Percentiles rank a stretch among this genome's conserved stretches.
phyloP scores from a whole-genome alignment of 495 filamentous ascomycete genomes.

The Pseudevernia furfuracea region DNA sequence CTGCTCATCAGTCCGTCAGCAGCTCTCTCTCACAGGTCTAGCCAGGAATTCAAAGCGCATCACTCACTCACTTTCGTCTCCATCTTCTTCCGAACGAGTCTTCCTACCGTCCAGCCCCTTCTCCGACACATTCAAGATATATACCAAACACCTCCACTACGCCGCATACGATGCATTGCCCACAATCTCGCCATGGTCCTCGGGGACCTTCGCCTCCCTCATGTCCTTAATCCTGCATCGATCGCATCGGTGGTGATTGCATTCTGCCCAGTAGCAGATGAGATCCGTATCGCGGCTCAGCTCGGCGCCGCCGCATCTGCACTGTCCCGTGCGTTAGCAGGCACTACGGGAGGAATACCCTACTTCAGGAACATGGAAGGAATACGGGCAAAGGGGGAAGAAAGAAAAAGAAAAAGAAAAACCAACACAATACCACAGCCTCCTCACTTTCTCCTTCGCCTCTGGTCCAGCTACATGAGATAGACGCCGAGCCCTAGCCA shows the following conservation, averaged over 20 bases:
- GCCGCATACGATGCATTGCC: not conserved
- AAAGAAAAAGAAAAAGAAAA: too few species aligned
- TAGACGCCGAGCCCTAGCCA: not conserved
- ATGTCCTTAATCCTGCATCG: not conserved
- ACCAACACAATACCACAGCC: not conserved
- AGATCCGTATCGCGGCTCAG: constrained; percentile 3
- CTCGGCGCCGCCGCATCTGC: not conserved
- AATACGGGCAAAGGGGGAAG: not conserved
- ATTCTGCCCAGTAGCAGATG: not conserved
- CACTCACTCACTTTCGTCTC: too few species aligned
- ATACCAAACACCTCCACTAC: not conserved
- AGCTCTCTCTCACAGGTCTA: too few species aligned
- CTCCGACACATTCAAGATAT: not conserved
- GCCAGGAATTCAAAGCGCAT: too few species aligned
- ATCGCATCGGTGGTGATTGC: not conserved
- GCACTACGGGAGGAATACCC: not conserved
- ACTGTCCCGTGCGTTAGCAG: not conserved
- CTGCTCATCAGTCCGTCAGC: too few species aligned
- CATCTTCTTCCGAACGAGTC: not conserved
- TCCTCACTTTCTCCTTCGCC: not conserved
- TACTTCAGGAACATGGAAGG: not conserved
- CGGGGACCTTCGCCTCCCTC: not conserved
- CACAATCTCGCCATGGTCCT: not conserved
- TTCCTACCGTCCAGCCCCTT: not conserved
- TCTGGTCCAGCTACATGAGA: not conserved